Evolutionary conservation across 2,329 filamentous ascomycete genomes (phyloP).

Genomic region (Penicillium sp.): DNA sequence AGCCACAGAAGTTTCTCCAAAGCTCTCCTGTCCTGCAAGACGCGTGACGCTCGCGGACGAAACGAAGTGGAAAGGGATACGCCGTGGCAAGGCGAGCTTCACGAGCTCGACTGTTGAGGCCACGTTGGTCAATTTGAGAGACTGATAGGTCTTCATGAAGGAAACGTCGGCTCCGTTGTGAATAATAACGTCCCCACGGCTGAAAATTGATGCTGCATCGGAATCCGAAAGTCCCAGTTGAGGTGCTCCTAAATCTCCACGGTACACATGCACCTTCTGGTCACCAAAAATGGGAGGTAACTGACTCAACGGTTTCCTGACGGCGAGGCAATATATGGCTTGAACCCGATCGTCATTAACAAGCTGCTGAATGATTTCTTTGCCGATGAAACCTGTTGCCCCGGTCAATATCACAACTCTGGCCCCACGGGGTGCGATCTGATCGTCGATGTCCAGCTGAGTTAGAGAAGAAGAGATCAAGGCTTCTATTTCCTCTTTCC

Average conservation of each 20-base stretch:
- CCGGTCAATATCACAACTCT: constrained; percentile 16
- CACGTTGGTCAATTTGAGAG: constrained; percentile 29
- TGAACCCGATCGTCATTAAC: constrained; percentile 10
- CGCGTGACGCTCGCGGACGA: constrained; percentile 24
- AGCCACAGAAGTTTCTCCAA: constrained; percentile 16
- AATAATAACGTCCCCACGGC: constrained; percentile 21
- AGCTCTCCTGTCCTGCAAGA: constrained; percentile 11
- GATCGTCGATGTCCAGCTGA: neutral
- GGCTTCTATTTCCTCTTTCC: constrained; percentile 14
- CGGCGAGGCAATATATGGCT: constrained; percentile 17
- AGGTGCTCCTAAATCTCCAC: constrained; percentile 14
- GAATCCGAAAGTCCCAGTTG: constrained; percentile 13
- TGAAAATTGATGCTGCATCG: constrained; percentile 16
- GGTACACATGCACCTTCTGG: constrained; percentile 14
- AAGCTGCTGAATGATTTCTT: constrained; percentile 14
- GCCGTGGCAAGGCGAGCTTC: constrained; percentile 20
- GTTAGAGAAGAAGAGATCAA: neutral
- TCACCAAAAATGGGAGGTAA: constrained; percentile 12
- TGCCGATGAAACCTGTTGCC: constrained; percentile 22
- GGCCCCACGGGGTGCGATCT: neutral
- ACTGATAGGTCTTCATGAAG: constrained; percentile 32
- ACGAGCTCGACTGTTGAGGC: constrained; percentile 26
- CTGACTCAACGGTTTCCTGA: constrained; percentile 4
- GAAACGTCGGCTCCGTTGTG: constrained; percentile 29
- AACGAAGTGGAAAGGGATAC: constrained; percentile 33